phyloP scores from a whole-genome alignment of 2,329 filamentous ascomycete species.

The Phyllosticta paracitricarpa region DNA sequence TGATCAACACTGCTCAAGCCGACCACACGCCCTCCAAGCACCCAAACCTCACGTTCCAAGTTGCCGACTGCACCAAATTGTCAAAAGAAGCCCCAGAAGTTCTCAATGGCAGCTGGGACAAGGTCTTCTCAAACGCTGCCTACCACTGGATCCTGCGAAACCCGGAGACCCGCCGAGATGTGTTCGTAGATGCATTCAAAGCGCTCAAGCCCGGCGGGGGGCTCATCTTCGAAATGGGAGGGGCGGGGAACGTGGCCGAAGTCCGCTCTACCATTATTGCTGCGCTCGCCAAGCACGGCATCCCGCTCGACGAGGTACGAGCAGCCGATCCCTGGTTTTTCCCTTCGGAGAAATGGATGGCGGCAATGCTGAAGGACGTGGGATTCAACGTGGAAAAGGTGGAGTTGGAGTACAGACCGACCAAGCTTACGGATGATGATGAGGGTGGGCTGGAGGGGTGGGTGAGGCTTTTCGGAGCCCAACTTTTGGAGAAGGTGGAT shows the following conservation, averaged over 20 bases:
- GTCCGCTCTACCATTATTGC: constrained; percentile 49
- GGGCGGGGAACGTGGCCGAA: constrained; percentile 57
- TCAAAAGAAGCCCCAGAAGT: constrained; percentile 10
- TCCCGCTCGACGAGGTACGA: constrained; percentile 40
- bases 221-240: constrained; percentile 64
- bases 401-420: constrained; percentile 58
- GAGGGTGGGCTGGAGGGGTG: constrained; percentile 53
- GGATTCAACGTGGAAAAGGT: constrained; percentile 37
- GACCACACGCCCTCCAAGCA: constrained; percentile 10
- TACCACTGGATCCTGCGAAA: constrained; percentile 42
- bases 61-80: constrained; percentile 24
- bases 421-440: constrained; percentile 35
- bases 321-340: constrained; percentile 61
- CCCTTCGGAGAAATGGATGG: constrained; percentile 52
- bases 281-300: constrained; percentile 40
- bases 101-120: constrained; percentile 22
- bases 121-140: constrained; percentile 35
- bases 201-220: constrained; percentile 46
- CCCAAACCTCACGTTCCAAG: constrained; percentile 18
- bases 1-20: constrained; percentile 28
- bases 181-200: constrained; percentile 45
- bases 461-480: constrained; percentile 53
- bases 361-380: constrained; percentile 23
- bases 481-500: constrained; percentile 46
- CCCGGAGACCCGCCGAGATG: constrained; percentile 33